A percentile compares a stretch with the other conserved stretches of the same genome.
Conservation (phyloP, 371 early-diverging fungal species). For the Lichtheimia hyalospora region DNA sequence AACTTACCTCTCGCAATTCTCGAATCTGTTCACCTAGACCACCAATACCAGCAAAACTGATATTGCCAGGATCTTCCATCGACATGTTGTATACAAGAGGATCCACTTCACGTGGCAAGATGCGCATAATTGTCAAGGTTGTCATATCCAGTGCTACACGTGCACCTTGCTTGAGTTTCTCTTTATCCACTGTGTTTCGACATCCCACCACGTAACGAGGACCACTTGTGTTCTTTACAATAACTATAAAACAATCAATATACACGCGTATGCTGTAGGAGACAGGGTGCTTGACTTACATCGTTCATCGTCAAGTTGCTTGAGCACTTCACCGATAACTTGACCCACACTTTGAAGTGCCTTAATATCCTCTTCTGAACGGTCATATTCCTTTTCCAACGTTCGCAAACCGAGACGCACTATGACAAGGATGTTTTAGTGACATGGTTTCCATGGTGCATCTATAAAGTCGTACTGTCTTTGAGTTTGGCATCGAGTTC, state of each 20-base stretch:
- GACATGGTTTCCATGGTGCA: neutral
- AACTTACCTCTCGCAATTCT: conserved; percentile 91
- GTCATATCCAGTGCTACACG: conserved; percentile 99
- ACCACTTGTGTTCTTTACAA: conserved; percentile 98
- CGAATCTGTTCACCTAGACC: conserved; percentile 98
- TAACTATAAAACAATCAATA: conserved; percentile 58
- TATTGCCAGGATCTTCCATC: conserved; percentile 94
- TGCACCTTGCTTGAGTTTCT: conserved; percentile 91
- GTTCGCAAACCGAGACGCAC: conserved; percentile 85
- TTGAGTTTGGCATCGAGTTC: conserved; percentile 94
- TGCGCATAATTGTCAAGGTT: conserved; percentile 99
- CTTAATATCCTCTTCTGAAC: conserved; percentile 98
- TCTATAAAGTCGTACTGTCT: conserved; percentile 64
- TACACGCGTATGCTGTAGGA: neutral
- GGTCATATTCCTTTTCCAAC: conserved; percentile 88
- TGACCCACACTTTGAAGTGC: conserved; percentile 99
- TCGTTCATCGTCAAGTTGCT: conserved; percentile 96
- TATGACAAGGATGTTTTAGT: conserved; percentile 32
- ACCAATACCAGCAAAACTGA: conserved; percentile 98
- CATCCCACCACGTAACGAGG: conserved; percentile 99
- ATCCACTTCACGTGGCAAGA: conserved; percentile 98
- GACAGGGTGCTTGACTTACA: conserved; percentile 76
- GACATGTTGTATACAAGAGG: conserved; percentile 99
- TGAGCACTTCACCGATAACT: conserved; percentile 99
- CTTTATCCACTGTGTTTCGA: conserved; percentile 91